Percentiles rank a stretch among this genome's conserved stretches.
phyloP scores from a whole-genome alignment of 1,284 basidiomycete genomes.

The Xerocomus amazonicus region DNA sequence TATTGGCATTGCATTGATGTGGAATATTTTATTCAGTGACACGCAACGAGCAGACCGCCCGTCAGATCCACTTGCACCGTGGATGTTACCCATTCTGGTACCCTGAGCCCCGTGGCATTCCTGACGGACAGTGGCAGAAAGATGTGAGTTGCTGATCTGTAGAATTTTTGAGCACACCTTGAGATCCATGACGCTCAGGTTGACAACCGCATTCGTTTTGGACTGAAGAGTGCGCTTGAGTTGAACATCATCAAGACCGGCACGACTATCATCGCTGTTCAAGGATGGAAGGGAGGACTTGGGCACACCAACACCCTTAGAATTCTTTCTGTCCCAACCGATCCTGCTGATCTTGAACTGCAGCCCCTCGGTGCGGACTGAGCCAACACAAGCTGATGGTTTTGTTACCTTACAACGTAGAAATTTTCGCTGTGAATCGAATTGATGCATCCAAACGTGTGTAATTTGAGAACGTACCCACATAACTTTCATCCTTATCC shows the following conservation, averaged over 20 bases:
- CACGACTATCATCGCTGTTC: slow-evolving; percentile 90
- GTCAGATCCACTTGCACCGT: slow-evolving; percentile 96
- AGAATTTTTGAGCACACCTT: background rate
- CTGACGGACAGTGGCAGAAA: slow-evolving; percentile 92
- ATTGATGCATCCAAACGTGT: background rate
- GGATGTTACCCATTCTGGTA: slow-evolving; percentile 99
- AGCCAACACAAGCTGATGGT: slow-evolving; percentile 10
- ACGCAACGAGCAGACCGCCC: slow-evolving; percentile 91
- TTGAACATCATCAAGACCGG: slow-evolving; percentile 90
- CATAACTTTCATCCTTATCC: background rate
- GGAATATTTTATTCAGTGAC: slow-evolving; percentile 60
- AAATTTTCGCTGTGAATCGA: slow-evolving; percentile 8
- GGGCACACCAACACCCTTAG: slow-evolving; percentile 89
- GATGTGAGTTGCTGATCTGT: slow-evolving; percentile 60
- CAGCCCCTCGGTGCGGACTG: slow-evolving; percentile 55
- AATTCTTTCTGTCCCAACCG: slow-evolving; percentile 81
- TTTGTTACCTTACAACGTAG: slow-evolving; percentile 9
- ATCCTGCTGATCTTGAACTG: slow-evolving; percentile 77
- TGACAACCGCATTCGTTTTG: slow-evolving; percentile 88
- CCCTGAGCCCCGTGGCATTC: slow-evolving; percentile 86
- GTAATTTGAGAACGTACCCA: background rate
- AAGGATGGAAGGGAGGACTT: slow-evolving; percentile 98
- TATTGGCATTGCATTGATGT: slow-evolving; percentile 2
- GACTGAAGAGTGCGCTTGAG: slow-evolving; percentile 82
- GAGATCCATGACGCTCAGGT: slow-evolving; percentile 44